Conservation (phyloP, 2,329 filamentous ascomycete species). For the Fusarium stilboides region DNA sequence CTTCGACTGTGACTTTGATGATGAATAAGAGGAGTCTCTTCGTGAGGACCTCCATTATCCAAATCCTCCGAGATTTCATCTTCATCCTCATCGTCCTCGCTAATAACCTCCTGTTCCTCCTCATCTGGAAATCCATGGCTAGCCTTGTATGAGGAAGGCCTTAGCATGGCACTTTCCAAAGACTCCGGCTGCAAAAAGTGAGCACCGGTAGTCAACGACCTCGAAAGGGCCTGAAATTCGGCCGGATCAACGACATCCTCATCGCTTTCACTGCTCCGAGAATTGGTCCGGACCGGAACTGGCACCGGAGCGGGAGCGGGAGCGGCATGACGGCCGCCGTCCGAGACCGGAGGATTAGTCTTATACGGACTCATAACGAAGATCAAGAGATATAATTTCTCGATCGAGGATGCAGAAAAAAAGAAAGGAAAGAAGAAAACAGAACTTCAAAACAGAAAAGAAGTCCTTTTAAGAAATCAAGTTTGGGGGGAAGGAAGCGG, state of each 20-base stretch:
- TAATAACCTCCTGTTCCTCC: slow-evolving; percentile 20
- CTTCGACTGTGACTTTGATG: slow-evolving; percentile 21
- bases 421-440: background rate
- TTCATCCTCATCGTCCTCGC: slow-evolving; percentile 28
- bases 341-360: slow-evolving; percentile 18
- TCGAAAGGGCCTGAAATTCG: slow-evolving; percentile 54
- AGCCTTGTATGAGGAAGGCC: slow-evolving; percentile 42
- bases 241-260: slow-evolving; percentile 38
- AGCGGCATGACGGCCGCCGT: slow-evolving; percentile 6
- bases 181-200: slow-evolving; percentile 61
- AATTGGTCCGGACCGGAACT: slow-evolving; percentile 41
- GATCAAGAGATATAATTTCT: background rate
- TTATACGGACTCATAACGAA: slow-evolving; percentile 29
- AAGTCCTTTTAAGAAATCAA: slow-evolving; percentile 20
- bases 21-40: slow-evolving; percentile 50
- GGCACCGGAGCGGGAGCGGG: slow-evolving; percentile 35
- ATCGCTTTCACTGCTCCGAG: slow-evolving; percentile 32
- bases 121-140: slow-evolving; percentile 37
- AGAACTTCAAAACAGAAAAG: background rate
- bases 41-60: slow-evolving; percentile 31
- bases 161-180: slow-evolving; percentile 58
- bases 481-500: slow-evolving; percentile 6
- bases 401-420: background rate
- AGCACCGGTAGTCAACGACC: slow-evolving; percentile 57
- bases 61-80: slow-evolving; percentile 22